phyloP scores from a whole-genome alignment of 1,284 basidiomycete genomes.

The Peniophora sp. region DNA sequence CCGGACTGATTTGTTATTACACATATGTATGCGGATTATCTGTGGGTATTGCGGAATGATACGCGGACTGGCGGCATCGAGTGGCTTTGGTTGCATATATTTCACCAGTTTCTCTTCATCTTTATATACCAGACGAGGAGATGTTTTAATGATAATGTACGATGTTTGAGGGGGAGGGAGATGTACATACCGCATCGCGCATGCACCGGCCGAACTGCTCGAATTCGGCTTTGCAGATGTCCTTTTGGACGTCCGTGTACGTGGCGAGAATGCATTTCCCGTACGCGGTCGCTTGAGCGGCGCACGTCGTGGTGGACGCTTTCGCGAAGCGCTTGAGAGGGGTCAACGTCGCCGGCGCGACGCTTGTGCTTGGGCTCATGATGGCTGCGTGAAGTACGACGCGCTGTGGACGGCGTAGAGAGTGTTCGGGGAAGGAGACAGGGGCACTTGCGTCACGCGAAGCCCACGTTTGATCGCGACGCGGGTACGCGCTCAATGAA shows the following conservation, averaged over 20 bases:
- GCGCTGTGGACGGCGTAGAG: no score
- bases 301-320: conserved; percentile 64
- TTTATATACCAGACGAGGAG: not conserved
- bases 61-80: conserved; percentile 2
- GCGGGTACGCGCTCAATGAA: no score
- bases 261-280: conserved; percentile 72
- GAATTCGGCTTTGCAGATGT: conserved; percentile 75
- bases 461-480: no score
- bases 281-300: conserved; percentile 61
- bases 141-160: no score
- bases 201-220: conserved; percentile 68
- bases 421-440: no score
- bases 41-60: not conserved
- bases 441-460: no score
- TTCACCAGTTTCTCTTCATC: not conserved
- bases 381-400: no score
- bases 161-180: not conserved
- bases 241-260: conserved; percentile 71
- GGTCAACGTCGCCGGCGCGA: not conserved
- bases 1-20: conserved; percentile 15
- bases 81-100: not conserved
- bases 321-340: conserved; percentile 53
- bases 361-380: no score
- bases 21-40: not conserved
- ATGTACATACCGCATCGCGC: conserved; percentile 51